These are phyloP conservation scores for Ammopiptanthus mongolicus DNA, from an alignment of 306 rosid species.

Conservation along the genomic window DNA sequence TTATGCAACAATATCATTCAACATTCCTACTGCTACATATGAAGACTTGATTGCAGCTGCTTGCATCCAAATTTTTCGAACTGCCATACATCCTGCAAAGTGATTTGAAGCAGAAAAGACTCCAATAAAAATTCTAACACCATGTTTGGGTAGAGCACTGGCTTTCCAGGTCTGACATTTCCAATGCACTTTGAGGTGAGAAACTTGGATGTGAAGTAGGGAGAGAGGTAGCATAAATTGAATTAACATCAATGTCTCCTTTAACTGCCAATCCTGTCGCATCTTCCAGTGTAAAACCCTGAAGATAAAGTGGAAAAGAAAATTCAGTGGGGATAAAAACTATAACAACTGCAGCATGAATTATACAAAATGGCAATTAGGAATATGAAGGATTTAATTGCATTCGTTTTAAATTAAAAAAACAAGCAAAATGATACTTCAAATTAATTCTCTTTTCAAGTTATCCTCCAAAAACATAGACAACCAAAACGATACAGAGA, in stretches of 20 bases:
- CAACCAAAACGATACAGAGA: too few species aligned
- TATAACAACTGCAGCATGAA: too few species aligned
- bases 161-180: constrained; percentile 82
- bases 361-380: too few species aligned
- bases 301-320: too few species aligned
- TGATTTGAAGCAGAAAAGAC: constrained; percentile 94
- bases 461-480: too few species aligned
- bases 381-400: too few species aligned
- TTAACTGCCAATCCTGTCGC: constrained; percentile 79
- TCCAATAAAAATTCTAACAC: constrained; percentile 67
- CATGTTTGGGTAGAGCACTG: constrained; percentile 49
- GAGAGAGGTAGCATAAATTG: constrained; percentile 82
- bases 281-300: too few species aligned
- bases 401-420: too few species aligned
- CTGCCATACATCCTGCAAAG: constrained; percentile 94
- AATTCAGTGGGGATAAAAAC: too few species aligned
- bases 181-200: constrained; percentile 87
- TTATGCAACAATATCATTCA: too few species aligned
- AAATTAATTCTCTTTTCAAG: too few species aligned
- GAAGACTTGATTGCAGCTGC: constrained; percentile 73
- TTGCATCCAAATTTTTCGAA: constrained; percentile 97
- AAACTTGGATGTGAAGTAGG: constrained; percentile 90
- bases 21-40: constrained; percentile 56
- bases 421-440: too few species aligned
- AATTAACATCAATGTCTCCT: constrained; percentile 86